These are phyloP conservation scores for Filobasidium uniguttulatum DNA, from an alignment of 1,284 basidiomycete genomes.

Conservation along the genomic window DNA sequence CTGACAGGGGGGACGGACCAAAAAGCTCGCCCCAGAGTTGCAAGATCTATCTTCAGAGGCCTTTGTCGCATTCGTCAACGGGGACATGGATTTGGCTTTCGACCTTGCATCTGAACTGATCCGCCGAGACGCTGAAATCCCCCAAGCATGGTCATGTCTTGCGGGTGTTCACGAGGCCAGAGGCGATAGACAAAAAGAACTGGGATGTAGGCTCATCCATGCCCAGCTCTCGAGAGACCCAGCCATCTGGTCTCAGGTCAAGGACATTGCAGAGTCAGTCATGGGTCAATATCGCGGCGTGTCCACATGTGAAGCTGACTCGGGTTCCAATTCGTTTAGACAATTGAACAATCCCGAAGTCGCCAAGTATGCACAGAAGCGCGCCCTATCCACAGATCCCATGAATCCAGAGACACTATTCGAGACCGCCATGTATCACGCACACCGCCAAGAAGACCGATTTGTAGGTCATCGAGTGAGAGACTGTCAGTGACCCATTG, in stretches of 20 bases:
- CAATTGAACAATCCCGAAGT: conserved; percentile 62
- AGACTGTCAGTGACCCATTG: neutral
- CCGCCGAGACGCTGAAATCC: conserved; percentile 75
- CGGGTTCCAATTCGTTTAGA: no score
- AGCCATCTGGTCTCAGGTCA: conserved; percentile 77
- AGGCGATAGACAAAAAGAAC: conserved; percentile 52
- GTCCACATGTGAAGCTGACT: no score
- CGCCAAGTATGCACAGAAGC: conserved; percentile 80
- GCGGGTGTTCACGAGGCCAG: conserved; percentile 63
- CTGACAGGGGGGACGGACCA: neutral
- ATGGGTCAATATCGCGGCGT: neutral
- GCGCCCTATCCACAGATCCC: conserved; percentile 65
- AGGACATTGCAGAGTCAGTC: conserved; percentile 53
- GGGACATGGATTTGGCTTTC: neutral
- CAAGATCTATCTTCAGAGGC: neutral
- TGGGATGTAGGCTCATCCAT: conserved; percentile 77
- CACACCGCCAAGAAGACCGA: conserved; percentile 55
- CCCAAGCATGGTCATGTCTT: conserved; percentile 71
- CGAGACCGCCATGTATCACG: conserved; percentile 74
- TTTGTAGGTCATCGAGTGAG: conserved; percentile 35
- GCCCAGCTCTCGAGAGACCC: conserved; percentile 73
- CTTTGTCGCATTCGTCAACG: neutral
- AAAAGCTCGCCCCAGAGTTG: neutral
- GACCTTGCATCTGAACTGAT: conserved; percentile 56
- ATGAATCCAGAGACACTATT: conserved; percentile 72